A percentile compares a stretch with the other conserved stretches of the same genome.
Conservation (phyloP, 257 asterid genomes). For the Ilex aquifolium region DNA sequence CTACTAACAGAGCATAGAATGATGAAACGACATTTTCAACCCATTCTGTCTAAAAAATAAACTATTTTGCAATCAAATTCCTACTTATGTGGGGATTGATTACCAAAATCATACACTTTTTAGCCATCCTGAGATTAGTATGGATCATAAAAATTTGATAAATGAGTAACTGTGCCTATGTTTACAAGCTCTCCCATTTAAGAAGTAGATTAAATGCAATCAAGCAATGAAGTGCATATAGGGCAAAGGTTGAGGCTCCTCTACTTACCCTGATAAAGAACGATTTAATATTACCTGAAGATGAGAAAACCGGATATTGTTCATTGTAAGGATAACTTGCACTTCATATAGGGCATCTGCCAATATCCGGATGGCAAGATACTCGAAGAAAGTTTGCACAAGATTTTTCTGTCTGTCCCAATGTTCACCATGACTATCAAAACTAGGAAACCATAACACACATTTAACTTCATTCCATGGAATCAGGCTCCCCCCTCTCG, state of each 20-base stretch:
- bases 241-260: not conserved
- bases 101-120: no score
- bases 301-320: constrained; percentile 69
- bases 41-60: not conserved
- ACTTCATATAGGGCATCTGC: constrained; percentile 51
- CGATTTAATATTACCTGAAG: constrained; percentile 54
- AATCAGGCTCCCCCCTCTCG: constrained; percentile 27
- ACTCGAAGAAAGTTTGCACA: constrained; percentile 50
- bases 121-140: no score
- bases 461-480: constrained; percentile 73
- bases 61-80: not conserved
- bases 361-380: constrained; percentile 63
- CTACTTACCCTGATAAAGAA: not conserved
- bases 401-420: constrained; percentile 36
- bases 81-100: no score
- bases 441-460: constrained; percentile 77
- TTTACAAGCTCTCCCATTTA: not conserved
- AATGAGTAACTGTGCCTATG: no score
- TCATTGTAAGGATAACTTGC: constrained; percentile 64
- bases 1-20: not conserved
- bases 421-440: constrained; percentile 26
- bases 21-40: no score
- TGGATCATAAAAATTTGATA: no score
- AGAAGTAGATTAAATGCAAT: not conserved
- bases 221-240: not conserved